Evolutionary conservation across 2,329 filamentous ascomycete species (phyloP), one percentile per base, ranked within the genome.

Genomic region (Alternaria infectoria): DNA sequence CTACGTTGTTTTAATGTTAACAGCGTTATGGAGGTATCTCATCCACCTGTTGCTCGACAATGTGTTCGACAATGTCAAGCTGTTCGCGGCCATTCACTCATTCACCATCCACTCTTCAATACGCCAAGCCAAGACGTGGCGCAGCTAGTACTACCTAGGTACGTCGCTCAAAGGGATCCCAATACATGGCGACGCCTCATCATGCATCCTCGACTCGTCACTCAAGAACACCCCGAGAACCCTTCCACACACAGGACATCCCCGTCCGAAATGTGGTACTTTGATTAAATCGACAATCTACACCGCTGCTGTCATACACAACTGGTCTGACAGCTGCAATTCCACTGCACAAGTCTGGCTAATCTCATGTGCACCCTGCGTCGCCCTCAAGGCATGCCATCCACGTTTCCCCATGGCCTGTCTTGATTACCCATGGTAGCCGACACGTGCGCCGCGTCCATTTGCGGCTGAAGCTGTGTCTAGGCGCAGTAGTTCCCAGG

Each of bases 401-500:
- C 44, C 55, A 57, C 55, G 55, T 36, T 25, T 36, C 50, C 21
- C 30, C 36, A 40, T 40, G n/a, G n/a, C 36, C 36, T 17, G 36
- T 28, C 49, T 23, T 51, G 49, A 30, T 51, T 51, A 30, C n/a
- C 3, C 47, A 40, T 40, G 36, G 12, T 15, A 26, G 46, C 26
- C 43, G 49, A 32, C 49, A 52, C 49, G 49, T 52, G 49, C 49
- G 49, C 49, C 49, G 32, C 49, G 43, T 21, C 43, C 43, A 45
- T 36, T 36, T 52, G 54, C 49, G 15, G 51, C 51, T 54, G 19
- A 50, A 45, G 11, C 2, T 25, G 36, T 44, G 40, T 21, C 32
- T 49, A 49, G 61, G 46, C 28, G n/a, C 51, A 65, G 54, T 62
- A 51, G 54, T 63, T 62, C 45, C 65, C 57, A 50, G 36, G 36